phyloP scores from a whole-genome alignment of 2,329 filamentous ascomycete species.

The Elsinoe necatrix region DNA sequence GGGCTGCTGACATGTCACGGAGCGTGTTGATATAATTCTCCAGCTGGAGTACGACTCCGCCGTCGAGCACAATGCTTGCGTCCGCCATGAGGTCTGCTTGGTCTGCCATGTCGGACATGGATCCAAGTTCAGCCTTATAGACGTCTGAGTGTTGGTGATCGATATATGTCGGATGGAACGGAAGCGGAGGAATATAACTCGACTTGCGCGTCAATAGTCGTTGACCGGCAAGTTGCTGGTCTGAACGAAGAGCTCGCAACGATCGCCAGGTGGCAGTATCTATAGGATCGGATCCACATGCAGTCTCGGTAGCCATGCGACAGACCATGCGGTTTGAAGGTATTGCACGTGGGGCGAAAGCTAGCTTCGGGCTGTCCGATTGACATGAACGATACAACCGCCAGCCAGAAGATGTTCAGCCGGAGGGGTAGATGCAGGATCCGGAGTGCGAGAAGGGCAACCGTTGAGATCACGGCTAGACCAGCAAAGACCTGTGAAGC shows the following conservation, averaged over 20 bases:
- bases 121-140: not conserved
- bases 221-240: not conserved
- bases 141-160: not conserved
- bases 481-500: not conserved
- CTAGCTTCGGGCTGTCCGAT: not conserved
- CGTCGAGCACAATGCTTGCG: not conserved
- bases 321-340: not conserved
- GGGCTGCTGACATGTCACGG: slow-evolving; percentile 12
- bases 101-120: slow-evolving; percentile 13
- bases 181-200: not conserved
- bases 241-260: not conserved
- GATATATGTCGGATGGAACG: not conserved
- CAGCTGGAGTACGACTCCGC: slow-evolving; percentile 11
- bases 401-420: no score
- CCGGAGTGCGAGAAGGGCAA: not conserved
- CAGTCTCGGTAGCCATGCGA: not conserved
- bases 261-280: not conserved
- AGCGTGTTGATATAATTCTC: slow-evolving; percentile 11
- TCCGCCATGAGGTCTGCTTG: slow-evolving; percentile 10
- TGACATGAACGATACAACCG: not conserved
- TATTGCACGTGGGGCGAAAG: not conserved
- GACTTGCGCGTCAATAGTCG: slow-evolving; percentile 6
- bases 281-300: not conserved
- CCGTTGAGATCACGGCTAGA: not conserved
- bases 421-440: not conserved